Evolutionary conservation across 768 basidiomycete genomes (phyloP), one percentile per base, ranked within the genome.

Genomic region (Tylopilus plumbeoviolaceoides): DNA sequence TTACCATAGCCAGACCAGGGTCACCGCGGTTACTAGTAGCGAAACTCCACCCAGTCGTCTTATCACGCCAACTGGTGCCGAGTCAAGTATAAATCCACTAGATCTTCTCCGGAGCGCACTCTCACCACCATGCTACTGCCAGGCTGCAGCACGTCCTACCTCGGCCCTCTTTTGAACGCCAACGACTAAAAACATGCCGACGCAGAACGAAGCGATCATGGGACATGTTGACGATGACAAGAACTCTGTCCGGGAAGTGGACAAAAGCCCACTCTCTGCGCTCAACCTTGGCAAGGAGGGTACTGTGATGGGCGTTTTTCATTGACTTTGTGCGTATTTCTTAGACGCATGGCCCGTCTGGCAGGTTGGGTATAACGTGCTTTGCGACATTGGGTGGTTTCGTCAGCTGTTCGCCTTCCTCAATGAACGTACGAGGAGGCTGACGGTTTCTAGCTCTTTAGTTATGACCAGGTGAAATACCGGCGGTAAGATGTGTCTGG

Each of bases 351-450:
- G 12, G 12, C 12, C 39, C 17, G 15, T 38, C 33, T 23, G 31
- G 9, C 39, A 69, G 67, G 50, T 60, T 70, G 52, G 64, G 69
- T 21, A 55, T 70, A 55, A 66, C 67, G 5, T 65, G 58, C 38
- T 70, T 69, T 48, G 69, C 69, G 39, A 60, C 67, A 7, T 38
- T 69, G 42, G 67, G 67, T 42, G 69, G 67, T 43, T 69, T 69
- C 35, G 67, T 69, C 28, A 63, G 67, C 59, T 21, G 14, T 50
- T 25, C 0, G 17, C 38, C 6, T 50, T 7, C 38, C 5, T 50
- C 9, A n/a, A 50, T 31, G 5, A n/a, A 23, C 17, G 20, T 48
- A n/a, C 27, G 4, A 6, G 1, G 7, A 35, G 8, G 43, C 18
- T 58, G 46, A 57, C 47, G 33, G 31, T 31, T 42, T 28, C 33